Evolutionary conservation across 805 yeast species (phyloP), one percentile per base, ranked within the genome.

Genomic region (Candida chauliodis): DNA sequence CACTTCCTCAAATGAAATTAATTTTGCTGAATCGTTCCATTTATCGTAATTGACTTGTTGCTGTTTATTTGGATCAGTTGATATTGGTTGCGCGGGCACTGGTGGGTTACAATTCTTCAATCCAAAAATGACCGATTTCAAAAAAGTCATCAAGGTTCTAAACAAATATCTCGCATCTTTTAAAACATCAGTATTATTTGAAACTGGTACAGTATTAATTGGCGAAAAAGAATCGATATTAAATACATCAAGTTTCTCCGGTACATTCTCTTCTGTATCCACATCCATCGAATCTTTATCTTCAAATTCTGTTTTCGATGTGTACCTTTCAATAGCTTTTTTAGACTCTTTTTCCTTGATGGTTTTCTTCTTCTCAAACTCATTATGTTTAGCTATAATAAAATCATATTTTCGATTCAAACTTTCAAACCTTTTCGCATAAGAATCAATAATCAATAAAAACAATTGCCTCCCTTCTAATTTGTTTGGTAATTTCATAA

Each of bases 21-120:
- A 78, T 46, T 95, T 76, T 0, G 96, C 95, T 14, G 83, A 75
- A 41, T 86, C 93, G 43, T 84, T 81, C 97, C 97, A 91, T 46
- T 67, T 68, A 37, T 66, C 74, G 46, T 66, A 63, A 38, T 66
- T 65, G 13, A 64, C 66, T 10, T 51, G 43, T 42, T 63, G 70
- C 2, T 22, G 36, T n/a, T n/a, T n/a, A n/a, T n/a, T n/a, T n/a
- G n/a, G n/a, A n/a, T n/a, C n/a, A n/a, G n/a, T n/a, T n/a, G n/a
- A n/a, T 6, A 63, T 49, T 9, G 73, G 71, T 42, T 65, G 73
- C 5, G 71, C 69, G 4, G 73, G 73, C 1, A 62, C 68, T 1
- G 91, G 84, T 1, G 96, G 95, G 53, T 90, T 91, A 56, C 95
- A 89, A 37, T 81, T 80, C 55, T 88, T 89, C 47, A 95, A 68